Conservation (phyloP, 1,284 basidiomycete genomes). For the Erythrobasidium hasegawianum region DNA sequence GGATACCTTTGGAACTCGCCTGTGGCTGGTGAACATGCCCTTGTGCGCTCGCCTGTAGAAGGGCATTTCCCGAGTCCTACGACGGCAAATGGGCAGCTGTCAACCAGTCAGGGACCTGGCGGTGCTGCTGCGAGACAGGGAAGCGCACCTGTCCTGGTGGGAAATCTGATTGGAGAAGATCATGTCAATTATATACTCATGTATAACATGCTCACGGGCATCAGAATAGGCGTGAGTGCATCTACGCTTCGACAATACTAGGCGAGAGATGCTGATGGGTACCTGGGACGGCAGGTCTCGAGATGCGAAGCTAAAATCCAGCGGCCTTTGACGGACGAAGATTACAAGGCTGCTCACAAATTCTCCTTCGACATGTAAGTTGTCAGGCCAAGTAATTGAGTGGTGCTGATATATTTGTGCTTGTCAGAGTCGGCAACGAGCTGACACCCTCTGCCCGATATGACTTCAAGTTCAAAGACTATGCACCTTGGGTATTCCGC, state of each 20-base stretch:
- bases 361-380: slow-evolving; percentile 94
- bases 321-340: slow-evolving; percentile 74
- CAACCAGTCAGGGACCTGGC: background rate
- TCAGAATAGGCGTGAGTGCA: slow-evolving; percentile 77
- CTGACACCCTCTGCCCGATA: slow-evolving; percentile 92
- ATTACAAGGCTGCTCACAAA: slow-evolving; percentile 87
- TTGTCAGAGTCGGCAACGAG: slow-evolving; percentile 83
- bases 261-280: slow-evolving; percentile 15
- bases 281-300: slow-evolving; percentile 69
- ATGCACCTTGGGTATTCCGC: slow-evolving; percentile 96
- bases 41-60: slow-evolving; percentile 1
- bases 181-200: slow-evolving; percentile 98
- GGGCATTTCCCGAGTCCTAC: background rate
- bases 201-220: slow-evolving; percentile 99
- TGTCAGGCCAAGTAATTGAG: background rate
- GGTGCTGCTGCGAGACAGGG: background rate
- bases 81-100: background rate
- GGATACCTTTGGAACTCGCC: no score
- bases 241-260: background rate
- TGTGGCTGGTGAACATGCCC: slow-evolving; percentile 15
- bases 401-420: slow-evolving; percentile 5
- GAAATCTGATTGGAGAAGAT: slow-evolving; percentile 92
- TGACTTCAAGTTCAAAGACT: slow-evolving; percentile 99
- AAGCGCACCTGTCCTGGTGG: slow-evolving; percentile 62
- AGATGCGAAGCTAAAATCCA: slow-evolving; percentile 92